A percentile compares a stretch with the other conserved stretches of the same genome.
These are phyloP conservation scores for Suillus paluster DNA, from an alignment of 768 basidiomycete genomes.

Conservation along the genomic window DNA sequence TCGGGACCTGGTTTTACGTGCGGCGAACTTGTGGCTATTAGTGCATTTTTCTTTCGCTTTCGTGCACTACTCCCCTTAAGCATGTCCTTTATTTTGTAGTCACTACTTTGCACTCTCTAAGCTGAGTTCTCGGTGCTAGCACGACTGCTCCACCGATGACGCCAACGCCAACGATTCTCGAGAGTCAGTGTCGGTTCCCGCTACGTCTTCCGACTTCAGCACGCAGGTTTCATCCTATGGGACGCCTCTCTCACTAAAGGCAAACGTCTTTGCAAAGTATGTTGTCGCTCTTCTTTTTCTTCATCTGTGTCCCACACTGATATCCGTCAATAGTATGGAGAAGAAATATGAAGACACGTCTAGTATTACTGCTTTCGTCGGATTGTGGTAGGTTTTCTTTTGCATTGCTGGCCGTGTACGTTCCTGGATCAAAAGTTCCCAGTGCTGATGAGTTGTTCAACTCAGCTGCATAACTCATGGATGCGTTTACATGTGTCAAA, in stretches of 20 bases:
- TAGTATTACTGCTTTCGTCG: conserved; percentile 56
- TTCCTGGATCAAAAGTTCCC: neutral
- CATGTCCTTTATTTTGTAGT: neutral
- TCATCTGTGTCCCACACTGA: neutral
- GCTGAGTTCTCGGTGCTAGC: neutral
- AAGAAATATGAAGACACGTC: conserved; percentile 57
- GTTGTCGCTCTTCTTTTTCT: conserved; percentile 11
- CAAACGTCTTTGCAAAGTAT: conserved; percentile 55
- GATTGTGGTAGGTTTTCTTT: conserved; percentile 56
- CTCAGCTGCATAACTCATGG: conserved; percentile 74
- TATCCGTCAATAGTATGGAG: neutral
- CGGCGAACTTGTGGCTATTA: neutral
- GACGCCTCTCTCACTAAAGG: conserved; percentile 26
- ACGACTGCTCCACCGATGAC: conserved; percentile 8
- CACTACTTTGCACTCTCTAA: neutral
- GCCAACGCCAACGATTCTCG: conserved; percentile 53
- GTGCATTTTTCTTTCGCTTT: neutral
- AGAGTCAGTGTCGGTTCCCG: conserved; percentile 31
- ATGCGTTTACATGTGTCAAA: conserved; percentile 51
- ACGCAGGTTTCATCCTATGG: conserved; percentile 5
- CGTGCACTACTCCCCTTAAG: neutral
- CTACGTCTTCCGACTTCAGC: conserved; percentile 31
- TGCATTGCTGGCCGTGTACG: neutral
- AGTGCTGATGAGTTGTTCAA: conserved; percentile 82
- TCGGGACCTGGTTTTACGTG: neutral